Percentiles rank a stretch among this genome's conserved stretches.
Evolutionary conservation across 2,329 filamentous ascomycete species (phyloP).

Genomic region (Ceratocystis destructans): DNA sequence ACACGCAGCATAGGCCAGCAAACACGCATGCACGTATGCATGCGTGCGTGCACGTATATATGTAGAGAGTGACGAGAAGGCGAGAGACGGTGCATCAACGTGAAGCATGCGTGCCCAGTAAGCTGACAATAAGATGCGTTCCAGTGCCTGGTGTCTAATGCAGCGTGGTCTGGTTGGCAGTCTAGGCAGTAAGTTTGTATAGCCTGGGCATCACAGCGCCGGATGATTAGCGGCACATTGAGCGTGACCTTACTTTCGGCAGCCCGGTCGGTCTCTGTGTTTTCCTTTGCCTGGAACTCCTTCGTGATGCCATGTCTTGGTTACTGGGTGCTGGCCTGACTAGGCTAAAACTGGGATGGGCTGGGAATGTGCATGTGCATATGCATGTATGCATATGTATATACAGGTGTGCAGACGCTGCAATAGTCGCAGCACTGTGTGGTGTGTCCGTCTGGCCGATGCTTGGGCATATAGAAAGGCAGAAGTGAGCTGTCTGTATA

Average conservation of each 20-base stretch:
- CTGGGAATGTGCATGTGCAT: constrained; percentile 7
- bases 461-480: not conserved
- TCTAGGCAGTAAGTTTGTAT: too few relatives aligned
- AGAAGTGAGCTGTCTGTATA: not conserved
- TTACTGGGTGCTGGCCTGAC: not conserved
- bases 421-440: not conserved
- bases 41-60: not conserved
- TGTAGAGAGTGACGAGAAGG: not conserved
- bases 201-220: too few relatives aligned
- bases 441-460: not conserved
- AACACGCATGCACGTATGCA: not conserved
- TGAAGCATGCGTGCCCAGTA: constrained; percentile 4
- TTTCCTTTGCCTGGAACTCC: not conserved
- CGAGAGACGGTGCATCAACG: not conserved
- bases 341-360: not conserved
- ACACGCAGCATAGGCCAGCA: not conserved
- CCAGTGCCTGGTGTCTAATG: not conserved
- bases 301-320: not conserved
- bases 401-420: constrained; percentile 2
- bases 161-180: not conserved
- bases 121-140: not conserved
- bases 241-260: too few relatives aligned
- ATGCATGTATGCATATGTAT: constrained; percentile 2
- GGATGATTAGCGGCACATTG: too few relatives aligned
- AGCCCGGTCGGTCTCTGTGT: not conserved